A percentile compares a stretch with the other conserved stretches of the same genome.
phyloP scores from a whole-genome alignment of 768 basidiomycete genomes.

The Lyophyllum semitale region DNA sequence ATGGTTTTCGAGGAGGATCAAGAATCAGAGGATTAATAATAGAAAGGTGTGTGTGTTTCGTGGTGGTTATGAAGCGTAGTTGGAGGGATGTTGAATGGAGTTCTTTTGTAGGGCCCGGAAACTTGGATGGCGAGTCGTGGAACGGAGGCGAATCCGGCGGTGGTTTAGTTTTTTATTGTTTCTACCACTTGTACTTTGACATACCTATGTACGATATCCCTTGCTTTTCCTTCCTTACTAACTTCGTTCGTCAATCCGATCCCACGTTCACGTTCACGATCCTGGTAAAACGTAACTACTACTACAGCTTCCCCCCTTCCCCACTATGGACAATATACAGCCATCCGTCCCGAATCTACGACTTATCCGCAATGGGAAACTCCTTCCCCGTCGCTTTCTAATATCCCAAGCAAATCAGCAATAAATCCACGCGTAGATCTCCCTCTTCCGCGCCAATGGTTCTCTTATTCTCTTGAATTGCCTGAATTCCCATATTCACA shows the following conservation, averaged over 20 bases:
- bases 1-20: slow-evolving; percentile 46
- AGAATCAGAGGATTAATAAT: slow-evolving; percentile 46
- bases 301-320: no score
- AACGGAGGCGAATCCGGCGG: slow-evolving; percentile 29
- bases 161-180: not conserved
- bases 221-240: not conserved
- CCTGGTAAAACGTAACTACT: no score
- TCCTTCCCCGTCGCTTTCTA: not conserved
- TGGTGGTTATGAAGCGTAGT: not conserved
- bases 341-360: not conserved
- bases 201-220: not conserved
- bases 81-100: not conserved
- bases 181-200: no score
- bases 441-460: no score
- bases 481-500: no score
- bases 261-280: no score
- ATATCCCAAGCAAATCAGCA: not conserved
- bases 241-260: no score
- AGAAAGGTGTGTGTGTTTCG: slow-evolving; percentile 31
- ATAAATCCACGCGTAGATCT: no score
- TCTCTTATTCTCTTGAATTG: no score
- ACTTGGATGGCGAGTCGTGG: slow-evolving; percentile 50
- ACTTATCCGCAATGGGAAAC: not conserved
- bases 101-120: slow-evolving; percentile 38
- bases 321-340: no score